phyloP scores from a whole-genome alignment of 2,329 filamentous ascomycete species.

The Lizonia empirigonia region DNA sequence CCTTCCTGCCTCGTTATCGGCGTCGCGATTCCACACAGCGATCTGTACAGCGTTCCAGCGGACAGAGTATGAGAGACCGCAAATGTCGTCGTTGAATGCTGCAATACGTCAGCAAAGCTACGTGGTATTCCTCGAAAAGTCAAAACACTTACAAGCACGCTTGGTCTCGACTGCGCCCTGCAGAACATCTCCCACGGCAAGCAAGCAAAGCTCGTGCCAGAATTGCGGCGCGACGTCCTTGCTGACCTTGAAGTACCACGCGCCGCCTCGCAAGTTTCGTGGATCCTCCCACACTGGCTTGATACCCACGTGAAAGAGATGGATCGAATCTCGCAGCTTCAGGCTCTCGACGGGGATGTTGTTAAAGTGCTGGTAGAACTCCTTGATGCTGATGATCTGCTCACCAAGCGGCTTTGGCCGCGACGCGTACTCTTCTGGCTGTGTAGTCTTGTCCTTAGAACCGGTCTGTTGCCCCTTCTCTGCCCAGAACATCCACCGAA shows the following conservation, averaged over 20 bases:
- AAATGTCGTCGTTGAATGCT: slow-evolving; percentile 75
- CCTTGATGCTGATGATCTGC: slow-evolving; percentile 53
- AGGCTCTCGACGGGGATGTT: slow-evolving; percentile 79
- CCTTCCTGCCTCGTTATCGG: slow-evolving; percentile 77
- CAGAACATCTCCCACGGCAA: slow-evolving; percentile 82
- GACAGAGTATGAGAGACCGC: slow-evolving; percentile 84
- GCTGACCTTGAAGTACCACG: slow-evolving; percentile 89
- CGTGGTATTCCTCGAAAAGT: too few relatives aligned
- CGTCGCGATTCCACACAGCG: slow-evolving; percentile 91
- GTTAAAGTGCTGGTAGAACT: slow-evolving; percentile 61
- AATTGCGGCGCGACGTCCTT: slow-evolving; percentile 74
- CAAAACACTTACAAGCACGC: slow-evolving; percentile 65
- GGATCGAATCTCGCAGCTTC: slow-evolving; percentile 69
- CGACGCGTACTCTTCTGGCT: slow-evolving; percentile 50
- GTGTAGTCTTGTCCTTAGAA: slow-evolving; percentile 28
- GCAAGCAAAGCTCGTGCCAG: slow-evolving; percentile 80
- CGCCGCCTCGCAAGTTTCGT: slow-evolving; percentile 82
- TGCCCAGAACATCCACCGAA: slow-evolving; percentile 60
- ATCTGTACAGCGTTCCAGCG: slow-evolving; percentile 89
- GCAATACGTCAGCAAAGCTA: neutral
- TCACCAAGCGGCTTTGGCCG: slow-evolving; percentile 53
- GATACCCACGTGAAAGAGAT: slow-evolving; percentile 82
- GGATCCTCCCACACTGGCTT: slow-evolving; percentile 86
- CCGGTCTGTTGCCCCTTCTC: slow-evolving; percentile 47
- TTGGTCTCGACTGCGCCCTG: slow-evolving; percentile 70